Evolutionary conservation across 345 rosid species (phyloP), one percentile per base, ranked within the genome.

Genomic region (Laguncularia racemosa): DNA sequence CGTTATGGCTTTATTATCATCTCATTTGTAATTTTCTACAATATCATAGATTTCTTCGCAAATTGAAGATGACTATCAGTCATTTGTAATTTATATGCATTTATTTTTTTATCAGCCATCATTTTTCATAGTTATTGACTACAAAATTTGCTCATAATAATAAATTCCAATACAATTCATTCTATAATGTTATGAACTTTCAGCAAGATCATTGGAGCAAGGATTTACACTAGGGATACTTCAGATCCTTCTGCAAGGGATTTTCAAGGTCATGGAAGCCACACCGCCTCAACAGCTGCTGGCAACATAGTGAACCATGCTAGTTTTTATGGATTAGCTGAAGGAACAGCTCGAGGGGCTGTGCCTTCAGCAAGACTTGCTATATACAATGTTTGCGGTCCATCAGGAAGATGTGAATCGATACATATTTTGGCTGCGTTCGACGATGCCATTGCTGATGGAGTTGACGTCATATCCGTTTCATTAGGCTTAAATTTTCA

Each of bases 391-490:
- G 81, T 68, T 12, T 84, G 89, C 28, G 1, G 0, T 0, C 2
- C 0, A 4, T 0, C 0, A 0, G 0, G 0, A 0, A 61, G 21
- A 0, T 69, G 74, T 46, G 0, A 0, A 2, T 1, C 12, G 0
- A 57, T 4, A 6, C 14, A 50, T 19, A 0, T 80, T 20, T 44
- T 80, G 47, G 71, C 78, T n/a, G 85, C 72, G 0, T 81, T 78
- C 14, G 86, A 78, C 46, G 90, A 84, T 43, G 86, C 90, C 0
- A 81, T 84, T 6, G 79, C 82, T 3, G 86, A 84, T 43, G 82
- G 81, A 33, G 86, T 81, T 2, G 86, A 81, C 55, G 13, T 79
- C 9, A 59, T 82, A 46, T 48, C 70, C 38, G 14, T 74, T 18
- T 78, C 84, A 12, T 0, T 71, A 0, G 80, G 69, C 11, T 0